Percentiles rank a stretch among this genome's conserved stretches.
Evolutionary conservation across 495 filamentous ascomycete species (phyloP).

Genomic region (Haplographium delicatum): DNA sequence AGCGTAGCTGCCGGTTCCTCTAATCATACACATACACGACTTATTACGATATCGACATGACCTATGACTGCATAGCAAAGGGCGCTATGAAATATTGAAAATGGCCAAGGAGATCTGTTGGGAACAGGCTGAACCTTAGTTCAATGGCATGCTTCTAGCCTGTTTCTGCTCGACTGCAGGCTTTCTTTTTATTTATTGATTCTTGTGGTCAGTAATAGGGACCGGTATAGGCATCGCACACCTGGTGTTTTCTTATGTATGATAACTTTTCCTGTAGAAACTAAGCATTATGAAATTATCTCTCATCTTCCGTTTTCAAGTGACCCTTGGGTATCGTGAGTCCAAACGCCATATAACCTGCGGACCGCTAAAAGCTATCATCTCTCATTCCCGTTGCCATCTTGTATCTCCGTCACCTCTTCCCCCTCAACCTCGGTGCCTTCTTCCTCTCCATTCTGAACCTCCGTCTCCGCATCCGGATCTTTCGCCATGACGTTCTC

Average conservation of each 20-base stretch:
- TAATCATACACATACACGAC: slow-evolving; percentile 35
- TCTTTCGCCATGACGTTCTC: slow-evolving; percentile 92
- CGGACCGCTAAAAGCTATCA: not conserved
- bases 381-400: slow-evolving; percentile 11
- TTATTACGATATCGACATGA: slow-evolving; percentile 26
- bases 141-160: slow-evolving; percentile 12
- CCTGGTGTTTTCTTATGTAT: slow-evolving; percentile 23
- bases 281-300: slow-evolving; percentile 14
- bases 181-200: slow-evolving; percentile 10
- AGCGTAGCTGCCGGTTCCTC: slow-evolving; percentile 65
- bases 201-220: slow-evolving; percentile 20
- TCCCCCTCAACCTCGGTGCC: slow-evolving; percentile 5
- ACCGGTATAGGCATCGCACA: slow-evolving; percentile 19
- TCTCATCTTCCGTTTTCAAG: not conserved
- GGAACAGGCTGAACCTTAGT: slow-evolving; percentile 9
- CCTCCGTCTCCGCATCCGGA: slow-evolving; percentile 42
- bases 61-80: slow-evolving; percentile 24
- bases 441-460: slow-evolving; percentile 30
- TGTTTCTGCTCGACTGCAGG: slow-evolving; percentile 8
- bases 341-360: slow-evolving; percentile 12
- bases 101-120: slow-evolving; percentile 13
- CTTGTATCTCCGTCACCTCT: slow-evolving; percentile 23
- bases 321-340: slow-evolving; percentile 29
- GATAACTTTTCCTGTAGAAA: slow-evolving; percentile 21
- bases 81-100: slow-evolving; percentile 14